Base-by-base conservation (phyloP, 495 filamentous ascomycete genomes). In the Tuber umbilicatum region DNA sequence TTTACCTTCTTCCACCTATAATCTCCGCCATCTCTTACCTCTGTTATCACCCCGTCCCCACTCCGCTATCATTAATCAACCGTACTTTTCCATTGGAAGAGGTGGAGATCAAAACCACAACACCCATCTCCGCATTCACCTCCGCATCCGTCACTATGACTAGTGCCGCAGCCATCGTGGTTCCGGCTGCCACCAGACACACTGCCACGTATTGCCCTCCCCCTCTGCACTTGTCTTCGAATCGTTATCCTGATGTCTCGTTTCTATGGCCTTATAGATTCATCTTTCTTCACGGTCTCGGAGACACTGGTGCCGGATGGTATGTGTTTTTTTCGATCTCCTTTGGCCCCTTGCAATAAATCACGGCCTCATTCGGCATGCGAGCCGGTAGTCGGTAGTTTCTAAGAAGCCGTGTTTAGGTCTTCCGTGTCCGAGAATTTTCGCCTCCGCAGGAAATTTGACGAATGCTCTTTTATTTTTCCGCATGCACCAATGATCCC, bases 401-500 rank as follows among this genome's bases (percentile, higher is more conserved):
- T n/a, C 40, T 78, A 37, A 76, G 38, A 69, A 17, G 73, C 31
- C 75, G 39, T 37, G 27, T 38, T 70, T 74, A 91, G 90, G 90
- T 86, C 91, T 69, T 87, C 85, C 16, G 87, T 97, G 17, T 92
- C 94, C 43, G 92, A 97, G 85, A 94, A 95, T 85, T 98, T 91
- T 89, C 91, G 94, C 71, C 88, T 91, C 14, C 88, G 92, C 31
- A 87, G 89, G 79, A 92, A 91, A 78, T 95, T 97, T 81, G 89
- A 94, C 69, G 92, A 97, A 84, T 92, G 95, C 80, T 87, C 91
- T 75, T 99, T 97, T 84, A 88, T 99, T 78, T 91, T 99, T 83
- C 95, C 95, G 10, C 93, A 96, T 85, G 95, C 95, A n/a, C 93
- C 94, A 7, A 83, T 80, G 27, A 97, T 97, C 70, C 93, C 94